phyloP scores from a whole-genome alignment of 83 land plant species.

The Diphasiastrum complanatum region DNA sequence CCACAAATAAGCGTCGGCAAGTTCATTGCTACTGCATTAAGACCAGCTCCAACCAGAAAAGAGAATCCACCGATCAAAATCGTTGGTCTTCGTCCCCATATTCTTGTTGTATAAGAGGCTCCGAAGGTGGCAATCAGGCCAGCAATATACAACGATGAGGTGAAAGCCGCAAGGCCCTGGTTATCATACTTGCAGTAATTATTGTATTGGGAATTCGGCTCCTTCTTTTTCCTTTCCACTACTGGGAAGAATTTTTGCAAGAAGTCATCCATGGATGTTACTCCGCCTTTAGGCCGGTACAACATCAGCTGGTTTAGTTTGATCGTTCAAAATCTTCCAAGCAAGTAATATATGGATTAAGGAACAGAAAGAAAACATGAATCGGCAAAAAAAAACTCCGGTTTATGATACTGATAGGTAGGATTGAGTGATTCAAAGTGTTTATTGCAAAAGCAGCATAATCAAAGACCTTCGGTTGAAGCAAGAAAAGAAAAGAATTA shows the following conservation, averaged over 20 bases:
- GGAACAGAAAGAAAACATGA: no score
- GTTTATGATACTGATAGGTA: no score
- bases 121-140: not conserved
- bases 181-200: conserved; percentile 7
- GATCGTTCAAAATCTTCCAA: no score
- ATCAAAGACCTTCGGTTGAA: no score
- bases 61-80: not conserved
- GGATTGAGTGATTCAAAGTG: no score
- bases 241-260: not conserved
- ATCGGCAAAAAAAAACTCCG: no score
- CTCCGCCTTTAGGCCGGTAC: conserved; percentile 11
- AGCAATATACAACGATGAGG: conserved; percentile 6
- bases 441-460: no score
- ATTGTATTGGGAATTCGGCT: not conserved
- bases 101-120: not conserved
- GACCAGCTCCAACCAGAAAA: not conserved
- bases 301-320: no score
- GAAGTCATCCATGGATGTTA: not conserved
- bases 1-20: conserved; percentile 38
- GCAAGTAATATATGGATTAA: no score
- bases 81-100: not conserved
- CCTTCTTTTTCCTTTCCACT: not conserved
- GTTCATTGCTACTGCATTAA: conserved; percentile 18
- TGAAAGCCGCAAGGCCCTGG: not conserved
- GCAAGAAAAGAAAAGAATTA: no score